Base-by-base conservation (phyloP, 2,329 filamentous ascomycete genomes). In the Microsporum audouinii region DNA sequence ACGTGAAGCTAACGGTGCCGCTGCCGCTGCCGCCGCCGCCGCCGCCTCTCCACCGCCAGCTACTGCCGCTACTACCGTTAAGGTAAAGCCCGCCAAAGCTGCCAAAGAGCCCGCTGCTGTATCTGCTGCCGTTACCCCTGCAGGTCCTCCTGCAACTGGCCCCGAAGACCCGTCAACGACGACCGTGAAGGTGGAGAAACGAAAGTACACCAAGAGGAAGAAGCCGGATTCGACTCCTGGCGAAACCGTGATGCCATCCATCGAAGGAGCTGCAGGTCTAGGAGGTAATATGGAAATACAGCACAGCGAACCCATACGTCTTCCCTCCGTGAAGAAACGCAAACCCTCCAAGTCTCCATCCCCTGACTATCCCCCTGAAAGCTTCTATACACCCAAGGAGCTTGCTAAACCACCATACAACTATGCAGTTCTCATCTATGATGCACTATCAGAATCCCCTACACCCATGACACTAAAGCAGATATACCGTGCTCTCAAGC, bases 361-460 rank as follows among this genome's bases (percentile, higher is more conserved):
- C 5, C 84, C 84, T 0, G 80, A 84, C 65, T 84, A 84, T 72
- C 77, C 77, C 56, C 80, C 82, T 10, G 78, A 82, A 64, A 78
- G 79, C 58, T 80, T 82, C 53, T 84, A 83, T 68, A 83, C 82
- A 2, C 80, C 82, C 62, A 84, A 86, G 66, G 81, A 87, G 68
- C 75, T 87, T 56, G 80, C 82, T 60, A 82, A 84, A 63, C 84
- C 84, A 1, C 79, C 78, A 2, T 79, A 81, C 63, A 85, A 84
- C 38, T 87, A 86, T 67, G 82, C 84, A 6, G 79, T 84, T 31
- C 77, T 86, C 47, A 84, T 86, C 59, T 83, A 85, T 66, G 83
- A 86, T 68, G 82, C 82, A 29, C 78, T 87, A 34, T 79, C 81
- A 1, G 79, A 82, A 41, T 79, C 82, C 41, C 75, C 75, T 33